Conservation (phyloP, 139 green algal genomes). For the Microglena sp. region DNA sequence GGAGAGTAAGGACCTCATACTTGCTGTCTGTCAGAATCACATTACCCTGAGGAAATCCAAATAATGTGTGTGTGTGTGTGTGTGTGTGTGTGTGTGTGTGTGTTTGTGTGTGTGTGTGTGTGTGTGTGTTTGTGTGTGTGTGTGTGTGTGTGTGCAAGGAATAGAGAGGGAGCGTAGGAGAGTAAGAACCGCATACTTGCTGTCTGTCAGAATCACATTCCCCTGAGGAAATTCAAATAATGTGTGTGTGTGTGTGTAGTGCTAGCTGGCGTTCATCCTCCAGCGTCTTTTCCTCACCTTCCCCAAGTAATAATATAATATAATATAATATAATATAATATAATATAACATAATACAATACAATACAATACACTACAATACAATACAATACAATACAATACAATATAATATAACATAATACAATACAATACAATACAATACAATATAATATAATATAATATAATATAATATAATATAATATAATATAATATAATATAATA, state of each 20-base stretch:
- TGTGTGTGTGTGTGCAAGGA: neutral
- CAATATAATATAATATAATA: too few relatives aligned
- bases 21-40: constrained; percentile 81
- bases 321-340: too few relatives aligned
- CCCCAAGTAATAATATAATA: neutral
- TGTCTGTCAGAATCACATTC: constrained; percentile 78
- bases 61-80: neutral
- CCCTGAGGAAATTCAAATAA: neutral
- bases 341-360: too few relatives aligned
- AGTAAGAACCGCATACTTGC: constrained; percentile 80
- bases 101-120: too few relatives aligned
- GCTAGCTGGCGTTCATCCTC: neutral
- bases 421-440: too few relatives aligned
- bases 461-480: too few relatives aligned
- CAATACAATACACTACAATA: too few relatives aligned
- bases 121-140: too few relatives aligned
- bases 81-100: too few relatives aligned
- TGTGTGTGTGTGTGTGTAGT: too few relatives aligned
- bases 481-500: neutral
- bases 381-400: too few relatives aligned
- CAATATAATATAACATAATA: too few relatives aligned
- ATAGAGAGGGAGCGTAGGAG: constrained; percentile 78
- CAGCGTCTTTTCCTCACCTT: neutral
- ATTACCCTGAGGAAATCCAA: constrained; percentile 68
- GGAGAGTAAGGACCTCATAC: constrained; percentile 86